A percentile compares a stretch with the other conserved stretches of the same genome.
These are phyloP conservation scores for Apiospora marii DNA, from an alignment of 2,329 filamentous ascomycete species.

Conservation along the genomic window DNA sequence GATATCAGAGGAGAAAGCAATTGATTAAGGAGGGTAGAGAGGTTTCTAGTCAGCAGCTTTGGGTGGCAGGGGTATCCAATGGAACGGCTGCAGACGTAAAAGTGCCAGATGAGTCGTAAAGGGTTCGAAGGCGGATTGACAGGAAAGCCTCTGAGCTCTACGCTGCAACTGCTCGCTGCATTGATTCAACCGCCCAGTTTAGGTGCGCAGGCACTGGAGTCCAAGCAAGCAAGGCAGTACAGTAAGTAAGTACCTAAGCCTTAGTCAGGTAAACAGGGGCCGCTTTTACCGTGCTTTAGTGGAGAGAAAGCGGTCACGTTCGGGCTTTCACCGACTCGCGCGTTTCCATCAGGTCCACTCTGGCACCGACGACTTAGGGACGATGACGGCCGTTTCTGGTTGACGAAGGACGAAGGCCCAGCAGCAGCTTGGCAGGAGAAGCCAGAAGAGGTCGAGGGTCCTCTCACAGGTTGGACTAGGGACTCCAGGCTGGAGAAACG, in stretches of 20 bases:
- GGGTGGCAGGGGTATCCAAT: constrained; percentile 4
- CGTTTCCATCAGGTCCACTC: neutral
- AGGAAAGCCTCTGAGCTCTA: neutral
- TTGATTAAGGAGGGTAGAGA: neutral
- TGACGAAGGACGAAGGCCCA: neutral
- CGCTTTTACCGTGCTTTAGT: constrained; percentile 14
- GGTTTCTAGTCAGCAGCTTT: neutral
- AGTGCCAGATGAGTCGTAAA: neutral
- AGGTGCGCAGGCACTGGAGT: neutral
- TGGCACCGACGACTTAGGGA: neutral
- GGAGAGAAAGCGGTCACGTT: neutral
- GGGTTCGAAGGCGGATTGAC: neutral
- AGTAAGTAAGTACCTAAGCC: neutral
- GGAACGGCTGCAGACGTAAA: neutral
- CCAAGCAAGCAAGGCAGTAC: neutral
- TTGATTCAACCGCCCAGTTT: neutral
- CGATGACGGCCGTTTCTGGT: constrained; percentile 12
- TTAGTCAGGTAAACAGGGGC: neutral
- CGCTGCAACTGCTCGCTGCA: neutral
- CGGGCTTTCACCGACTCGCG: constrained; percentile 14
- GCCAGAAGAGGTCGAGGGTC: neutral
- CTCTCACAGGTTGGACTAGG: neutral
- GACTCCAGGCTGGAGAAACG: neutral
- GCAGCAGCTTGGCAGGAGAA: neutral
- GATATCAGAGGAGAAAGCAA: neutral